phyloP scores from a whole-genome alignment of 2,329 filamentous ascomycete species.

The Arthroderma sp. region DNA sequence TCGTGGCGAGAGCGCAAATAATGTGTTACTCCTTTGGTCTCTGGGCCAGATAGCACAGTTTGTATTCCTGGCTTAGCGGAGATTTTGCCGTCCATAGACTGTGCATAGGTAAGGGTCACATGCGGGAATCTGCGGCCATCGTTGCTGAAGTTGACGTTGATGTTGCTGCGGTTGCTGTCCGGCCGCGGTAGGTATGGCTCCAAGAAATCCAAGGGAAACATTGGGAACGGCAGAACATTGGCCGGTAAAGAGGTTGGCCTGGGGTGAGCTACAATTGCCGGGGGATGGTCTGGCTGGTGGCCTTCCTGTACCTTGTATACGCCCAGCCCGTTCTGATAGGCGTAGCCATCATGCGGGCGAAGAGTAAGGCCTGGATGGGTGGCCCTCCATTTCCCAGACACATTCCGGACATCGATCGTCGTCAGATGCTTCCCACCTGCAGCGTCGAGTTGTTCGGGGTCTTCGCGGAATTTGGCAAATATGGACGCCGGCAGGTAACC shows the following conservation, averaged over 20 bases:
- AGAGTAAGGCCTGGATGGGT: conserved; percentile 34
- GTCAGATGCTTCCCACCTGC: conserved; percentile 37
- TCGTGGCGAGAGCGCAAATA: conserved; percentile 74
- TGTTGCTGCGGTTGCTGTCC: conserved; percentile 5
- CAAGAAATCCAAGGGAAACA: conserved; percentile 36
- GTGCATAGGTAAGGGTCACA: conserved; percentile 79
- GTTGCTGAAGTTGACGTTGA: not conserved
- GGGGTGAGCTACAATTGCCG: conserved; percentile 7
- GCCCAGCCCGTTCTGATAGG: conserved; percentile 34
- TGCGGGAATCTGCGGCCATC: conserved; percentile 35
- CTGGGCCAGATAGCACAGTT: conserved; percentile 68
- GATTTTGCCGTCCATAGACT: conserved; percentile 72
- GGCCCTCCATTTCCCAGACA: conserved; percentile 38
- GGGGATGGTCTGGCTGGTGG: conserved; percentile 12
- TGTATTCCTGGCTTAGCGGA: conserved; percentile 66
- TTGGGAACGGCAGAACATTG: conserved; percentile 37
- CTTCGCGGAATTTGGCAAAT: conserved; percentile 38
- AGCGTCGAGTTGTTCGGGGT: conserved; percentile 33
- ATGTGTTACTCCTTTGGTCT: conserved; percentile 88
- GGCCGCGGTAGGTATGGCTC: conserved; percentile 40
- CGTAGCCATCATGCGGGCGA: conserved; percentile 35
- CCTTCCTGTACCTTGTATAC: conserved; percentile 26
- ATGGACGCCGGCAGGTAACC: conserved; percentile 39
- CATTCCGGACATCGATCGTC: conserved; percentile 38
- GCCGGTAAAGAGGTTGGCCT: conserved; percentile 19